Base-by-base conservation (phyloP, 306 rosid species). In the Clitoria ternatea region DNA sequence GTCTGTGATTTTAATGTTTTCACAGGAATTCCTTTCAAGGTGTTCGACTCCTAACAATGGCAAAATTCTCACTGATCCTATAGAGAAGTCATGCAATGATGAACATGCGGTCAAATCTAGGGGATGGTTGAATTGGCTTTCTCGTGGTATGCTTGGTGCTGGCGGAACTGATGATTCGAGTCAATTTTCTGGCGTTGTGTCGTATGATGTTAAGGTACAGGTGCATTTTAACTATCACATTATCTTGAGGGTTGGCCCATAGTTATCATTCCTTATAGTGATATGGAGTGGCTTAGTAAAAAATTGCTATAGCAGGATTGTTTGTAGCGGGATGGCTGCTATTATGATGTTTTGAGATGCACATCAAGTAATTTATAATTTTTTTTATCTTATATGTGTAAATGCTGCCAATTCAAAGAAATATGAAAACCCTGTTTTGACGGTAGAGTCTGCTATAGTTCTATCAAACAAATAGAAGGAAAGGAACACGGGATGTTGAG, bases 91-190 rank as follows among this genome's bases (percentile, higher is more conserved):
- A 43, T 62, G 56, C 62, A 86, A 65, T 64, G 96, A 92, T 64
- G 98, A 92, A 24, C 83, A 80, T 44, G 26, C 59, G 2, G 88
- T 89, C 2, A 90, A 84, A 77, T 76, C 96, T 74, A 89, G 75
- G 64, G 98, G 98, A 54, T 93, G 98, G 98, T 71, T 93, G 83
- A 88, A 90, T 82, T 90, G 97, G 98, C 81, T 93, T 69, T 90
- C 97, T 48, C 98, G 86, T 76, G 98, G 98, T 76, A 89, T 93
- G 97, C 97, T 93, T 49, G 94, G 98, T 77, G 98, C 97, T 70
- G 98, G 98, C 39, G 98, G 97, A 77, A 93, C 97, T 61, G 97
- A 90, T 73, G 97, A 90, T 82, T 87, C 88, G 15, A 86, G 90
- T 80, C 98, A 93, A 82, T 93, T 93, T 80, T 90, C 98, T 72